A percentile compares a stretch with the other conserved stretches of the same genome.
These are phyloP conservation scores for Quercus parvula DNA, from an alignment of 306 rosid species.

Conservation along the genomic window DNA sequence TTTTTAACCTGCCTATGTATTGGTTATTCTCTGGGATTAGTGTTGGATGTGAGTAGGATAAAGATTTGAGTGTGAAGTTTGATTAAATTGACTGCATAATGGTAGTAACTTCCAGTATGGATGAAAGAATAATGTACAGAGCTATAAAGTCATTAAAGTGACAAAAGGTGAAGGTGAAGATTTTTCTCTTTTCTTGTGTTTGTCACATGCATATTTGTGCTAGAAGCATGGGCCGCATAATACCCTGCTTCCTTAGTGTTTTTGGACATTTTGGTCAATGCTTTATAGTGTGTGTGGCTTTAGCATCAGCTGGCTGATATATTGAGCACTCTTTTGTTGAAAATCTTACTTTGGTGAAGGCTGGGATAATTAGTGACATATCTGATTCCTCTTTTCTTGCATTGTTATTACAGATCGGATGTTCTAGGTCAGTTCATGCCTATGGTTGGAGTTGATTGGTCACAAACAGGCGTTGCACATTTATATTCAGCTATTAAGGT, in stretches of 20 bases:
- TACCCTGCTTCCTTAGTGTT: not conserved
- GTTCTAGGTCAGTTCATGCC: constrained; percentile 99
- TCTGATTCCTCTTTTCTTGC: constrained; percentile 18
- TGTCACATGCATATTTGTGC: too few species aligned
- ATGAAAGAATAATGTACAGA: not conserved
- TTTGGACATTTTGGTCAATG: not conserved
- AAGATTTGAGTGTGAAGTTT: not conserved
- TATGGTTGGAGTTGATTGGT: constrained; percentile 97
- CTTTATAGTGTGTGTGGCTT: not conserved
- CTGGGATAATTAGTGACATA: not conserved
- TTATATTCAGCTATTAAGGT: constrained; percentile 98
- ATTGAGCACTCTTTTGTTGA: not conserved
- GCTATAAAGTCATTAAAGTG: not conserved
- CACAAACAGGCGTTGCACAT: constrained; percentile 93
- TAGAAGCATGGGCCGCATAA: too few species aligned
- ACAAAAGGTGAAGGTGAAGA: not conserved
- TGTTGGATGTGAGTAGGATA: not conserved
- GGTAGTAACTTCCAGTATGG: not conserved
- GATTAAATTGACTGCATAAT: not conserved
- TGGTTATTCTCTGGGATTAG: not conserved
- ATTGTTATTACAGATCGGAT: constrained; percentile 64
- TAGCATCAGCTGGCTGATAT: not conserved
- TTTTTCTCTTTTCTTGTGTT: not conserved
- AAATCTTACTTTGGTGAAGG: not conserved
- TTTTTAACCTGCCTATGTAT: not conserved